A percentile compares a stretch with the other conserved stretches of the same genome.
phyloP scores from a whole-genome alignment of 73 alveolate species.

The Uronychia binucleata region DNA sequence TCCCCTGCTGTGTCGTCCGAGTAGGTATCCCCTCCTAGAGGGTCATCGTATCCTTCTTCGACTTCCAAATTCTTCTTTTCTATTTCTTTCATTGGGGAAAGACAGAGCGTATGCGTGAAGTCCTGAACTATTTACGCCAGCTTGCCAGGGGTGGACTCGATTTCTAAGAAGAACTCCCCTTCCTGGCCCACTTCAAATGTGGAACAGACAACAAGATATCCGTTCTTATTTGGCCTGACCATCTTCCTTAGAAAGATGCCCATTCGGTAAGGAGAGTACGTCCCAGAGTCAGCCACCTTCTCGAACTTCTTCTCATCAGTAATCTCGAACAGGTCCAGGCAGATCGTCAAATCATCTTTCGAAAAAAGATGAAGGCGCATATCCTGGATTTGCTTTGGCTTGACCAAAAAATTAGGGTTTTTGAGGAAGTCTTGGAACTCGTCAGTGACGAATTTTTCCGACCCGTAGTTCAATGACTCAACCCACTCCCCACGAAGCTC shows the following conservation, averaged over 20 bases:
- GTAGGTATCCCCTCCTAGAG: too few species aligned
- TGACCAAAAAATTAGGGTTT: not conserved
- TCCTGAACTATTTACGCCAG: not conserved
- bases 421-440: not conserved
- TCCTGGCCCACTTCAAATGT: not conserved
- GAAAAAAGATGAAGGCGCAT: not conserved
- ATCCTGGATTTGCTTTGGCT: not conserved
- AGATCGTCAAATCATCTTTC: not conserved
- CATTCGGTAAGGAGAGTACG: slow-evolving; percentile 10
- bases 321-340: not conserved
- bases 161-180: not conserved
- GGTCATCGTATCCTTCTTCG: too few species aligned
- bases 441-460: not conserved
- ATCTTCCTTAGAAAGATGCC: not conserved
- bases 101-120: not conserved
- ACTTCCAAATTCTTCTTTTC: not conserved
- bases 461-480: not conserved
- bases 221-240: not conserved
- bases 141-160: not conserved
- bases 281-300: not conserved
- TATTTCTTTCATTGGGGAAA: not conserved
- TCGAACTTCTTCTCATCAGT: not conserved
- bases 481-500: not conserved
- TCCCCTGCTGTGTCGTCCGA: too few species aligned
- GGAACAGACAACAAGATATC: not conserved